Evolutionary conservation across 2,329 filamentous ascomycete genomes (phyloP), one percentile per base, ranked within the genome.

Genomic region (Cordyceps cateniannulata): DNA sequence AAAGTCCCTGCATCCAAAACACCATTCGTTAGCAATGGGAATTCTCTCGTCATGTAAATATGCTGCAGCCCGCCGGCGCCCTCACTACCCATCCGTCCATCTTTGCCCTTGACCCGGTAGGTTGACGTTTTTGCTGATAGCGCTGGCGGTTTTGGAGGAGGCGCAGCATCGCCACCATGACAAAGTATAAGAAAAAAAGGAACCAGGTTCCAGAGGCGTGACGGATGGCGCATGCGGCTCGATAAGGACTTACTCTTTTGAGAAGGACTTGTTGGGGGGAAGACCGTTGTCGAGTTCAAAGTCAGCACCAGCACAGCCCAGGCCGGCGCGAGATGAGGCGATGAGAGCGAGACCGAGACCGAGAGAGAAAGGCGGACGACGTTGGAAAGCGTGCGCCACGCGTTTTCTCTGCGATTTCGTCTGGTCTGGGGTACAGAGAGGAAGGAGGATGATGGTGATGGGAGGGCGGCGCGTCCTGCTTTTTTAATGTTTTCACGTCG

Each of bases 161-260:
- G 57, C 57, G 57, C 57, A 59, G 57, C 57, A 44, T 7, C 14
- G 27, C 27, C 18, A 27, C 38, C 16, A 54, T 20, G 48, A 18
- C 4, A 29, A 45, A 29, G 38, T 5, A 18, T 16, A 14, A 45
- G 12, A 20, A 16, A 10, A 38, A 25, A 35, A 57, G 3, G n/a
- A 22, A 40, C 22, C 25, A 9, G 10, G 38, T 40, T 18, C 27
- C 2, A n/a, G 16, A 7, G 29, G 42, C 35, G 56, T 51, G 47
- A 51, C 48, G 18, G n/a, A 18, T 8, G 47, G 56, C 56, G 24
- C 16, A 27, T 51, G 56, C 56, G 56, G 38, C 32, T 50, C 44
- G 14, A 35, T 22, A 44, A 29, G 42, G 24, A 51, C 56, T 59
- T 59, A 44, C 56, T 59, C 56, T 51, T 59, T 59, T 59, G 47